Conservation (phyloP, 164 flowering plant species). For the Vitis cinerea region DNA sequence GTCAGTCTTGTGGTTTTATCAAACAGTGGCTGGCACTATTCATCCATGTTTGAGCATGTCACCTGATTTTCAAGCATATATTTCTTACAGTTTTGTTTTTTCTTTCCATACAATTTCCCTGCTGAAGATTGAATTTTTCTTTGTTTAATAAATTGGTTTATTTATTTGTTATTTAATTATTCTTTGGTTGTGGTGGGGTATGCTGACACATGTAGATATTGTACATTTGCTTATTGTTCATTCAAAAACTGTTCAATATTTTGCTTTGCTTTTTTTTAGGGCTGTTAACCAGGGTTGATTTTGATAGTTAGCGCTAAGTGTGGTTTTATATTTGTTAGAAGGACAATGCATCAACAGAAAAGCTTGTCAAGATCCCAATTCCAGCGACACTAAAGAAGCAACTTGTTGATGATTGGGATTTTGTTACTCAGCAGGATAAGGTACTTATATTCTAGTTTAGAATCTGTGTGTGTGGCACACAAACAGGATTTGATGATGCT, state of each 20-base stretch:
- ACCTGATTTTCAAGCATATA: no score
- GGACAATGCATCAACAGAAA: slow-evolving; percentile 55
- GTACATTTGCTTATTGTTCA: not conserved
- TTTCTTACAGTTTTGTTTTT: no score
- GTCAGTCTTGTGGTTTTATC: no score
- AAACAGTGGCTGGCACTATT: no score
- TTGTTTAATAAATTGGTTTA: not conserved
- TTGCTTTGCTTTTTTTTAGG: not conserved
- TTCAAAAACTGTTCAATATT: not conserved
- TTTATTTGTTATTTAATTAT: not conserved
- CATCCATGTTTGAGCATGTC: no score
- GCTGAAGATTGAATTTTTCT: no score
- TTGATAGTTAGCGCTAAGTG: slow-evolving; percentile 3
- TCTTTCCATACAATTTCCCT: no score
- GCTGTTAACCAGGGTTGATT: not conserved
- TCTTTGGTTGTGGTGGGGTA: not conserved
- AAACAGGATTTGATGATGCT: not conserved
- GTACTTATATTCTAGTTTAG: slow-evolving; percentile 27
- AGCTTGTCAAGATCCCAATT: slow-evolving; percentile 78
- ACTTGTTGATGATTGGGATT: slow-evolving; percentile 90
- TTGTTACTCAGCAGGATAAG: slow-evolving; percentile 79
- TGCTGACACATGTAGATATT: not conserved
- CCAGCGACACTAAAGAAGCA: slow-evolving; percentile 82
- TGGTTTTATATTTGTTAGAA: slow-evolving; percentile 36
- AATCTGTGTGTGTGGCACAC: no score